A percentile compares a stretch with the other conserved stretches of the same genome.
phyloP scores from a whole-genome alignment of 192 early-diverging fungal species.

The Entomortierella lignicola region DNA sequence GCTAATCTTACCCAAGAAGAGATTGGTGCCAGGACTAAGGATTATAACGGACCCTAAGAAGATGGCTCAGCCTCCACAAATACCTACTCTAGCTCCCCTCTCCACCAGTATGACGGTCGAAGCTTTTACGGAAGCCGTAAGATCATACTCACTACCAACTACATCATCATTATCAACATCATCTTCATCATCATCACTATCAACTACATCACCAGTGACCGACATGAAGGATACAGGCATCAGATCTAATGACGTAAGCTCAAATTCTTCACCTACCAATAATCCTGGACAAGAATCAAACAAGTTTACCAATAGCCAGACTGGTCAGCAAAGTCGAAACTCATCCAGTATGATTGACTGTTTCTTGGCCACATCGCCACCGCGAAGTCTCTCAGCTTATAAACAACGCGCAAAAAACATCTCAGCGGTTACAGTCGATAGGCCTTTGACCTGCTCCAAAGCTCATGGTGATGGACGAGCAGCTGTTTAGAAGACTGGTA shows the following conservation, averaged over 20 bases:
- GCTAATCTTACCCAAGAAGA: not conserved
- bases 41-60: slow-evolving; percentile 12
- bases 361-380: not conserved
- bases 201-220: no score
- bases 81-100: slow-evolving; percentile 11
- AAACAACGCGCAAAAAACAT: slow-evolving; percentile 11
- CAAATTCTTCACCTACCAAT: no score
- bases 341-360: not conserved
- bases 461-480: slow-evolving; percentile 1
- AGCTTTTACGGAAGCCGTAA: not conserved
- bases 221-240: no score
- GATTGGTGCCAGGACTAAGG: slow-evolving; percentile 6
- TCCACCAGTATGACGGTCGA: not conserved
- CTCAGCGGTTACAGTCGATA: not conserved
- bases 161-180: no score
- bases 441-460: not conserved
- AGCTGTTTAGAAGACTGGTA: not conserved
- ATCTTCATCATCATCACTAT: no score
- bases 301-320: no score
- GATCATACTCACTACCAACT: no score
- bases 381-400: not conserved
- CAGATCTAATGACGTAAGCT: no score
- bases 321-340: not conserved
- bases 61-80: slow-evolving; percentile 12
- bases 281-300: no score